Conservation (phyloP, 768 basidiomycete genomes). For the Pleurotus cornucopiae region DNA sequence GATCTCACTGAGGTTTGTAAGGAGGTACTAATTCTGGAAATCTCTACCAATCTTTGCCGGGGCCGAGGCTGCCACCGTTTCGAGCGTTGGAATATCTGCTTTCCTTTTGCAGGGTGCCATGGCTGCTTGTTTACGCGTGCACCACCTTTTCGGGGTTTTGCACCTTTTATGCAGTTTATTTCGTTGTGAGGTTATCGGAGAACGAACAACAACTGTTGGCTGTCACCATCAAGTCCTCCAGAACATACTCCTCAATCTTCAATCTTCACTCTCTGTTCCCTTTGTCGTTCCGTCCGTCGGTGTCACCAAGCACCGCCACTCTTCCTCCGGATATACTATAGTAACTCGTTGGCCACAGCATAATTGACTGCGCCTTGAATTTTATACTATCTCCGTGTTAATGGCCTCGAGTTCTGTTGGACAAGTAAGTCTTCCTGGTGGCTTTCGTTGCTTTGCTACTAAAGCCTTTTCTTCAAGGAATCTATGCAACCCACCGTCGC, state of each 20-base stretch:
- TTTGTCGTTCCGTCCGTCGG: background rate
- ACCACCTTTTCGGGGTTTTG: constrained; percentile 33
- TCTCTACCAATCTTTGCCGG: constrained; percentile 43
- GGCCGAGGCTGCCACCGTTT: constrained; percentile 29
- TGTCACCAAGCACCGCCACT: constrained; percentile 3
- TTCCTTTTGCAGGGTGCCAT: constrained; percentile 34
- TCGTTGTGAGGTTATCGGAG: constrained; percentile 7
- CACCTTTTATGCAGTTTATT: constrained; percentile 14
- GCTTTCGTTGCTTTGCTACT: background rate
- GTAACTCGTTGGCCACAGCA: constrained; percentile 19
- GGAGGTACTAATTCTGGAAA: constrained; percentile 23
- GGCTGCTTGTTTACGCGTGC: constrained; percentile 41
- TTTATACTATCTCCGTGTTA: constrained; percentile 9
- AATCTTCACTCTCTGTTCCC: background rate
- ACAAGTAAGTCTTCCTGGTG: constrained; percentile 8
- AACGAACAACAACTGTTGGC: constrained; percentile 2
- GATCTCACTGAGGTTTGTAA: constrained; percentile 30
- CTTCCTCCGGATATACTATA: constrained; percentile 15
- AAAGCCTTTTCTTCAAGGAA: constrained; percentile 26
- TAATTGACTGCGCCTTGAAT: constrained; percentile 25
- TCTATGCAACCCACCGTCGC: constrained; percentile 37
- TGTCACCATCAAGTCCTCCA: constrained; percentile 8
- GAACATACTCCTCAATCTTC: background rate
- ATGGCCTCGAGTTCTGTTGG: constrained; percentile 17
- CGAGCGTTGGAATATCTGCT: constrained; percentile 15